A percentile compares a stretch with the other conserved stretches of the same genome.
Evolutionary conservation across 352 stramenopile species (phyloP).

Genomic region (Phytophthora parvispora): DNA sequence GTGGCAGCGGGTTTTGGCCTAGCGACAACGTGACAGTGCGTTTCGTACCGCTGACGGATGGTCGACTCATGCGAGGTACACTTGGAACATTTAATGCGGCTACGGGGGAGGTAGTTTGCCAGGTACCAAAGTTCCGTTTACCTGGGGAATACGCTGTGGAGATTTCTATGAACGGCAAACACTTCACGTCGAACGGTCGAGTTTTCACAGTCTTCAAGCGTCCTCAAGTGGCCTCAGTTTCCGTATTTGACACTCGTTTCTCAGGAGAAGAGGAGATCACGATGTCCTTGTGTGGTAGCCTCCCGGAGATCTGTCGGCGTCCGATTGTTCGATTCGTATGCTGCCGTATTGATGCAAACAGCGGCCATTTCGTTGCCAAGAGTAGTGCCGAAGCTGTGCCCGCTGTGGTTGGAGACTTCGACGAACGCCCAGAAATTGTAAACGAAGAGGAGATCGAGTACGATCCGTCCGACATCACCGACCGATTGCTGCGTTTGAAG

Average conservation of each 20-base stretch:
- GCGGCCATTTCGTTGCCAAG: conserved; percentile 1
- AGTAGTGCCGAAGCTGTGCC: not conserved
- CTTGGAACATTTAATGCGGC: conserved; percentile 49
- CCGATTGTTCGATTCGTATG: conserved; percentile 54
- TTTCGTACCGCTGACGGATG: conserved; percentile 74
- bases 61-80: conserved; percentile 55
- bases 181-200: conserved; percentile 75
- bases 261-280: conserved; percentile 39
- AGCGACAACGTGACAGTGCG: conserved; percentile 83
- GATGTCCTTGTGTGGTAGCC: conserved; percentile 47
- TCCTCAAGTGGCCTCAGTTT: conserved; percentile 48
- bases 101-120: conserved; percentile 66
- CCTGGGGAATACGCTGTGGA: conserved; percentile 73
- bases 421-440: conserved; percentile 17
- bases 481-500: conserved; percentile 33
- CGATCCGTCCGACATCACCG: conserved; percentile 20
- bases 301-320: conserved; percentile 43
- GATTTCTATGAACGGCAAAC: conserved; percentile 84
- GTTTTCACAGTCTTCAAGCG: conserved; percentile 69
- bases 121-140: conserved; percentile 71
- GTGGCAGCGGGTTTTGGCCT: conserved; percentile 81
- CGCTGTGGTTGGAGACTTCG: conserved; percentile 17
- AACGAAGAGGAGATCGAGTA: conserved; percentile 23
- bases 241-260: conserved; percentile 48
- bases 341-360: conserved; percentile 24